Evolutionary conservation across 352 stramenopile genomes (phyloP).

Genomic region (Pythium phragmiticola): DNA sequence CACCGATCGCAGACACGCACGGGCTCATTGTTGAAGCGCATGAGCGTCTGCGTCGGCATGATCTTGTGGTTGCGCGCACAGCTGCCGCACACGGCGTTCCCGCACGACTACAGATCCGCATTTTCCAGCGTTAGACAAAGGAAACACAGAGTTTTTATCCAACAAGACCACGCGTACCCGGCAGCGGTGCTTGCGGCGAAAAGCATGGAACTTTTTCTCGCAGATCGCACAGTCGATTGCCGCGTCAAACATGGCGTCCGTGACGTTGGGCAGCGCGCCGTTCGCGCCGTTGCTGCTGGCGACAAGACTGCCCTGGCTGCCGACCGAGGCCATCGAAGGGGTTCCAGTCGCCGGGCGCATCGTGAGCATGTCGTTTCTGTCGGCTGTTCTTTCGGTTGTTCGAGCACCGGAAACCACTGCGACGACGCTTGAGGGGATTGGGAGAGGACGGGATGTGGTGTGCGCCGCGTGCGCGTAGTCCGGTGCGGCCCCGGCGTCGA

Average conservation of each 20-base stretch:
- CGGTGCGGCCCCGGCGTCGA: not conserved
- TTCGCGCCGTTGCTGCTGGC: constrained; percentile 1
- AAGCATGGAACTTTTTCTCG: constrained; percentile 86
- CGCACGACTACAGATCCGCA: constrained; percentile 48
- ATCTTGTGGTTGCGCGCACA: constrained; percentile 79
- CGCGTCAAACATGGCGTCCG: constrained; percentile 46
- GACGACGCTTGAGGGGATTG: not conserved
- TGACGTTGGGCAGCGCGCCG: constrained; percentile 21
- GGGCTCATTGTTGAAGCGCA: constrained; percentile 77
- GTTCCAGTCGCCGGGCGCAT: constrained; percentile 20
- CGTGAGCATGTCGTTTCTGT: constrained; percentile 12
- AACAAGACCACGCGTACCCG: constrained; percentile 37
- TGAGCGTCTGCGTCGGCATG: constrained; percentile 57
- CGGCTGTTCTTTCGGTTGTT: too few relatives aligned
- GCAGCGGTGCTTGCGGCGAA: constrained; percentile 82
- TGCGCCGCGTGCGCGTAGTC: not conserved
- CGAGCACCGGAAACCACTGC: too few relatives aligned
- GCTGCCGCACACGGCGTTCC: constrained; percentile 73
- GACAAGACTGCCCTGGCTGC: constrained; percentile 12
- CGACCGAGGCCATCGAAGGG: constrained; percentile 6
- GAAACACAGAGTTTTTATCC: constrained; percentile 4
- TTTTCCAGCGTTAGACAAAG: not conserved
- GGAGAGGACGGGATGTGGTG: not conserved
- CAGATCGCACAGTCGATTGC: constrained; percentile 71
- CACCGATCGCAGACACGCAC: constrained; percentile 82